Evolutionary conservation across 2,329 filamentous ascomycete species (phyloP), one percentile per base, ranked within the genome.

Genomic region (Sporothrix variecibatus): DNA sequence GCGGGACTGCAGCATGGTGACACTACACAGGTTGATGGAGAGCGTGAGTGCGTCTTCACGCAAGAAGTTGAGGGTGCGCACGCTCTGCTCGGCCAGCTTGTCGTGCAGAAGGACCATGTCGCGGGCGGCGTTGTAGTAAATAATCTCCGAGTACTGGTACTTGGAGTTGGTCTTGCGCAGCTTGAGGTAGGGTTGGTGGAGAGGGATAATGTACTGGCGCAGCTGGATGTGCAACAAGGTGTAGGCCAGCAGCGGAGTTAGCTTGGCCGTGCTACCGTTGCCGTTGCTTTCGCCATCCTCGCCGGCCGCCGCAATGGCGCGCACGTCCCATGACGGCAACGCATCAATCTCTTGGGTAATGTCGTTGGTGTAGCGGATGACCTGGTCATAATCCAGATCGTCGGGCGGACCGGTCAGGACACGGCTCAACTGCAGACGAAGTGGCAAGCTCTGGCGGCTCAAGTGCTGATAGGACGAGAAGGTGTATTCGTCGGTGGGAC

Each of bases 91-190:
- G 74, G 87, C 87, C 43, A 90, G 84, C 77, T 87, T 88, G 79
- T 90, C 87, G 78, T 90, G 87, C 75, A 90, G 83, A n/a, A 90
- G 82, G 0, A 90, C 87, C 77, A 90, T 88, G 76, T 90, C 88
- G 46, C 88, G 85, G 0, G 88, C 88, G 0, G 88, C 87, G 73
- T 88, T 90, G 81, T 90, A 90, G 82, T 90, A 90, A 67, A 90
- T 86, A 74, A 89, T 88, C 77, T 90, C 88, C 1, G 88, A 89
- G 78, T 88, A 88, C 77, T 90, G 88, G 78, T 89, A 90, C 77
- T 88, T 88, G 73, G 88, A 88, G 80, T 89, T 88, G 75, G 85
- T 84, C 81, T 87, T 87, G 77, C 88, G 86, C 71, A 89, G 84
- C 78, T 88, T 89, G 40, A 91, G 83, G 78, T 88, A 90, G 0